These are phyloP conservation scores for Thuidium tamariscinum DNA, from an alignment of 225 moss, liverwort and hornwort species.

Conservation along the genomic window DNA sequence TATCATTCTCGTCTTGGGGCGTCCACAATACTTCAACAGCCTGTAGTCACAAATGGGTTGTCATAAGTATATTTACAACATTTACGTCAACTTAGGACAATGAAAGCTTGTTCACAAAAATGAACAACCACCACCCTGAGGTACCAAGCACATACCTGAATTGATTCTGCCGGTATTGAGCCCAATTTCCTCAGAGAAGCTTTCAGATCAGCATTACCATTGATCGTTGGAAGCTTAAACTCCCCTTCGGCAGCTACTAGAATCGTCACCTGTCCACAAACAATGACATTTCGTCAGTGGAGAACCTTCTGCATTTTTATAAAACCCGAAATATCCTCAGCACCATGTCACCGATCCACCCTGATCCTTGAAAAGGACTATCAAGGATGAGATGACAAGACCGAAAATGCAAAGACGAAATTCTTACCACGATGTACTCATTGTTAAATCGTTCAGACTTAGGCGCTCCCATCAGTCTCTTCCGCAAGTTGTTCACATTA, in stretches of 20 bases:
- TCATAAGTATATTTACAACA: neutral
- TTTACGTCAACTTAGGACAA: neutral
- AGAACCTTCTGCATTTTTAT: neutral
- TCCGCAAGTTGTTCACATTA: conserved; percentile 75
- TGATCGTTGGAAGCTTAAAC: conserved; percentile 60
- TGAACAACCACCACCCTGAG: neutral
- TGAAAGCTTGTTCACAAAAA: neutral
- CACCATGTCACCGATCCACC: neutral
- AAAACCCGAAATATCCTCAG: neutral
- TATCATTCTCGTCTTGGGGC: conserved; percentile 77
- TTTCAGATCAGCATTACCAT: conserved; percentile 67
- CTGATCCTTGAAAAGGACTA: neutral
- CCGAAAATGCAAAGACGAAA: neutral
- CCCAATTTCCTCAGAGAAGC: conserved; percentile 52
- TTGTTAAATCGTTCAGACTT: conserved; percentile 74
- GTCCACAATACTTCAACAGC: conserved; percentile 92
- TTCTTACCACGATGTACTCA: conserved; percentile 82
- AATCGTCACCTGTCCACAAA: conserved; percentile 51
- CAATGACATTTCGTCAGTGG: neutral
- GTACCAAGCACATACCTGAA: conserved; percentile 36
- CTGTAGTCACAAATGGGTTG: conserved; percentile 8
- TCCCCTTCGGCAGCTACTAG: conserved; percentile 82
- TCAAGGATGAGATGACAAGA: too few relatives aligned
- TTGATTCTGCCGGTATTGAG: conserved; percentile 57
- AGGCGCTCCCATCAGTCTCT: conserved; percentile 36